Conservation (phyloP, 2,329 filamentous ascomycete species). For the Colletotrichum liaoningense region DNA sequence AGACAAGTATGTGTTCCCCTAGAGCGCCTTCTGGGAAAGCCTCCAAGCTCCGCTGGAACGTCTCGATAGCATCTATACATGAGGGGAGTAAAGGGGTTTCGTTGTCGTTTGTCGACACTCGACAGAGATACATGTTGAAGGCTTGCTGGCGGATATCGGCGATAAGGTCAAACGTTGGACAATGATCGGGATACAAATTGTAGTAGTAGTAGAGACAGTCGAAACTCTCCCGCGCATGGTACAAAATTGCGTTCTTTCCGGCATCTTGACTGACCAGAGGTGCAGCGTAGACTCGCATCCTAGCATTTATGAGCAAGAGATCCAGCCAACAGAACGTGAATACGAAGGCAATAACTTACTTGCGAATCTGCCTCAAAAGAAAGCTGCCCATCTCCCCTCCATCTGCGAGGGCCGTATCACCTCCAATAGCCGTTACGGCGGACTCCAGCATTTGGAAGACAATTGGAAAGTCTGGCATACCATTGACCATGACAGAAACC, state of each 20-base stretch:
- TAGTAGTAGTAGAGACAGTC: slow-evolving; percentile 26
- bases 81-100: neutral
- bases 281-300: slow-evolving; percentile 22
- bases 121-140: slow-evolving; percentile 20
- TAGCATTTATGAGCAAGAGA: neutral
- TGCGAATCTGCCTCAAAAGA: slow-evolving; percentile 17
- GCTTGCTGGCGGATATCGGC: slow-evolving; percentile 20
- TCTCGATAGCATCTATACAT: neutral
- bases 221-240: slow-evolving; percentile 15
- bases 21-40: slow-evolving; percentile 6
- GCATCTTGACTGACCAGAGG: slow-evolving; percentile 6
- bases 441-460: slow-evolving; percentile 42
- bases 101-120: neutral
- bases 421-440: slow-evolving; percentile 42
- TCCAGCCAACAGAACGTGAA: neutral
- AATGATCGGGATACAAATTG: slow-evolving; percentile 9
- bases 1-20: slow-evolving; percentile 18
- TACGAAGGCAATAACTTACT: neutral
- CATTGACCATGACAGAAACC: slow-evolving; percentile 41
- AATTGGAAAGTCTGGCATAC: slow-evolving; percentile 41
- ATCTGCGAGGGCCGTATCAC: slow-evolving; percentile 2
- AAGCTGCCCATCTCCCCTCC: slow-evolving; percentile 4
- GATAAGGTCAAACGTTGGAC: slow-evolving; percentile 8
- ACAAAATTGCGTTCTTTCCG: slow-evolving; percentile 1
- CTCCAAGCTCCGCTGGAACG: neutral